Percentiles rank a stretch among this genome's conserved stretches.
phyloP scores from a whole-genome alignment of 352 stramenopile species.

The Pythium dissimile region DNA sequence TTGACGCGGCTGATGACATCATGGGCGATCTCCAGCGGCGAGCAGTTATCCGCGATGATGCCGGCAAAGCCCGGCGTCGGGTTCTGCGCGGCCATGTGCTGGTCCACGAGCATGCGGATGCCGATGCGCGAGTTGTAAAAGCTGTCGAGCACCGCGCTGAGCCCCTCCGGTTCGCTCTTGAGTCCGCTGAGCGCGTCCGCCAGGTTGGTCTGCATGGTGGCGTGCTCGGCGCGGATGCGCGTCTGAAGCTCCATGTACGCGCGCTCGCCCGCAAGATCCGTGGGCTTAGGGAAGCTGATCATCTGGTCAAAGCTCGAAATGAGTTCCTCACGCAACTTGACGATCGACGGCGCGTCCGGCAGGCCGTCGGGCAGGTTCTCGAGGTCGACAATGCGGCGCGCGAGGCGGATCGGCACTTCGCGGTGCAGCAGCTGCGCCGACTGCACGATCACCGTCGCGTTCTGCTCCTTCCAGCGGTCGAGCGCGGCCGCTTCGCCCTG shows the following conservation, averaged over 20 bases:
- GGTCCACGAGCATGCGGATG: conserved; percentile 82
- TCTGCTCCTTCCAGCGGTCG: conserved; percentile 54
- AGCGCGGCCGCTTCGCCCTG: conserved; percentile 46
- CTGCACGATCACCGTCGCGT: conserved; percentile 69
- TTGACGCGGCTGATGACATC: conserved; percentile 50
- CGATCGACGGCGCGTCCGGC: conserved; percentile 49
- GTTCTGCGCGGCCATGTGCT: conserved; percentile 66
- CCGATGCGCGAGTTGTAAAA: conserved; percentile 86
- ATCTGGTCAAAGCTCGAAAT: conserved; percentile 75
- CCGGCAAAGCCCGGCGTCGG: conserved; percentile 51
- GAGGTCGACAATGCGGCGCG: conserved; percentile 77
- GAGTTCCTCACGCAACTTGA: conserved; percentile 58
- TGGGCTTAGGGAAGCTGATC: conserved; percentile 43
- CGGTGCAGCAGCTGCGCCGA: conserved; percentile 75
- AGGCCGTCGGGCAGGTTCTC: conserved; percentile 77
- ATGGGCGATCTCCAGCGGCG: conserved; percentile 60
- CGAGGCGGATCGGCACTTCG: conserved; percentile 77
- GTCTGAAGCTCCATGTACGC: conserved; percentile 61
- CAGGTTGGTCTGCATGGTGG: conserved; percentile 70
- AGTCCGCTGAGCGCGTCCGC: conserved; percentile 55
- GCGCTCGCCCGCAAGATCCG: conserved; percentile 49
- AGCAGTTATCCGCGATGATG: conserved; percentile 63
- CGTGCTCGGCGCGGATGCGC: conserved; percentile 56
- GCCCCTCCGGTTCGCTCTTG: conserved; percentile 46
- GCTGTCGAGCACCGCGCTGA: conserved; percentile 64